Conservation (phyloP, 805 yeast species). For the Ogataea ramenticola region DNA sequence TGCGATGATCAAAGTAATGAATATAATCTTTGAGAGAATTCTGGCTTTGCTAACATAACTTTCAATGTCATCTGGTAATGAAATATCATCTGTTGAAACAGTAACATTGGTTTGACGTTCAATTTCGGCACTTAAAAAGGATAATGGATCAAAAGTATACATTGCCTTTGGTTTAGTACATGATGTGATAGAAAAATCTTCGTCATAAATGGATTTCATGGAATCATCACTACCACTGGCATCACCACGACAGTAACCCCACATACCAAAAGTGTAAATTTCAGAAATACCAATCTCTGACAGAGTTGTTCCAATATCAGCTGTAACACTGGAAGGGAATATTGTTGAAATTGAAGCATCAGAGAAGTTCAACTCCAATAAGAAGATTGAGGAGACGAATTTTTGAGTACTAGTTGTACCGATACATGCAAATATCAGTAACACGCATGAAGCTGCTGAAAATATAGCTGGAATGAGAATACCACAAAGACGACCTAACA, state of each 20-base stretch:
- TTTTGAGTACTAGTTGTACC: constrained; percentile 39
- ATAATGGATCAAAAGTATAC: constrained; percentile 49
- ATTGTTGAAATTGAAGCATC: constrained; percentile 11
- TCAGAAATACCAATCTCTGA: constrained; percentile 34
- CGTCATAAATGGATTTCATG: constrained; percentile 2
- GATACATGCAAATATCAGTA: constrained; percentile 42
- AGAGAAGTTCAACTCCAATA: constrained; percentile 39
- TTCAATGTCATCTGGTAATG: constrained; percentile 48
- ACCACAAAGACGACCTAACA: background rate
- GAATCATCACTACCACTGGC: constrained; percentile 11
- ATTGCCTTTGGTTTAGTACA: constrained; percentile 52
- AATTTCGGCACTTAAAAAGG: constrained; percentile 12
- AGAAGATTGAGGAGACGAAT: constrained; percentile 38
- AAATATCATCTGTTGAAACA: constrained; percentile 22
- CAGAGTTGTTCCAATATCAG: constrained; percentile 3
- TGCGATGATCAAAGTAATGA: constrained; percentile 44
- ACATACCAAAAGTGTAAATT: constrained; percentile 48
- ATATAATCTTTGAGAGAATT: constrained; percentile 48
- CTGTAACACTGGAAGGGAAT: constrained; percentile 1
- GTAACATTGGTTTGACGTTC: constrained; percentile 3
- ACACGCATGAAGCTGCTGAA: constrained; percentile 36
- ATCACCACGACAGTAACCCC: constrained; percentile 55
- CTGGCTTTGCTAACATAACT: constrained; percentile 38
- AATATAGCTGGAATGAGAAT: constrained; percentile 15
- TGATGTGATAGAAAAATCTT: constrained; percentile 26